Evolutionary conservation across 371 early-diverging fungal genomes (phyloP).

Genomic region (Zopfochytrium polystomum): DNA sequence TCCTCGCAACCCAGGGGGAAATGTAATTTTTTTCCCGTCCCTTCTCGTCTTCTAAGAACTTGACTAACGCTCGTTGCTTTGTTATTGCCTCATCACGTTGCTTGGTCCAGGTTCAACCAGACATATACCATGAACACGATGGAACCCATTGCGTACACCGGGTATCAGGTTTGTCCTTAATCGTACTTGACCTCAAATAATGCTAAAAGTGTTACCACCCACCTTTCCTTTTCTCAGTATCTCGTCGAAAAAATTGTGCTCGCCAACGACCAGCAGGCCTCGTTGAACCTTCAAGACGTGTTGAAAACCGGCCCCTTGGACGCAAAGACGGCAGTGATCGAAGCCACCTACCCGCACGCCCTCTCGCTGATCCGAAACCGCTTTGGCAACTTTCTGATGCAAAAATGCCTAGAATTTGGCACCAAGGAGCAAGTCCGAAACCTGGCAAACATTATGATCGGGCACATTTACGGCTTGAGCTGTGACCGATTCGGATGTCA

Average conservation of each 20-base stretch:
- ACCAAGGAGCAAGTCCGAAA: slow-evolving; percentile 55
- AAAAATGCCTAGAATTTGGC: slow-evolving; percentile 66
- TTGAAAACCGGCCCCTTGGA: slow-evolving; percentile 59
- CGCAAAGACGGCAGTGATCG: slow-evolving; percentile 50
- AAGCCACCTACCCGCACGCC: slow-evolving; percentile 56
- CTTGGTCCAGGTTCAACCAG: no score
- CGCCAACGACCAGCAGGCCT: slow-evolving; percentile 74
- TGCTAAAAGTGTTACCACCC: no score
- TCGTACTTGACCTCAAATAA: no score
- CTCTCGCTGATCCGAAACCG: slow-evolving; percentile 67
- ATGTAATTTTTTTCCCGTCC: no score
- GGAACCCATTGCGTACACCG: no score
- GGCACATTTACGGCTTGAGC: slow-evolving; percentile 58
- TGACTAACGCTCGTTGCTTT: no score
- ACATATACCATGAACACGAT: no score
- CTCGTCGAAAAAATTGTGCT: slow-evolving; percentile 65
- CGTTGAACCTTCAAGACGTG: slow-evolving; percentile 67
- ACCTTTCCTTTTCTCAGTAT: no score
- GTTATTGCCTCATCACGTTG: no score
- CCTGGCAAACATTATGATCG: slow-evolving; percentile 59
- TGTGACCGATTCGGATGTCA: slow-evolving; percentile 78
- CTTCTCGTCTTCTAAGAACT: no score
- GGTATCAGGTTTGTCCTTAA: no score
- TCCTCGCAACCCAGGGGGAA: no score
- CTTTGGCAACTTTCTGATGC: slow-evolving; percentile 76